A percentile compares a stretch with the other conserved stretches of the same genome.
phyloP scores from a whole-genome alignment of 805 yeast genomes.

The Metschnikowia colocasiae region DNA sequence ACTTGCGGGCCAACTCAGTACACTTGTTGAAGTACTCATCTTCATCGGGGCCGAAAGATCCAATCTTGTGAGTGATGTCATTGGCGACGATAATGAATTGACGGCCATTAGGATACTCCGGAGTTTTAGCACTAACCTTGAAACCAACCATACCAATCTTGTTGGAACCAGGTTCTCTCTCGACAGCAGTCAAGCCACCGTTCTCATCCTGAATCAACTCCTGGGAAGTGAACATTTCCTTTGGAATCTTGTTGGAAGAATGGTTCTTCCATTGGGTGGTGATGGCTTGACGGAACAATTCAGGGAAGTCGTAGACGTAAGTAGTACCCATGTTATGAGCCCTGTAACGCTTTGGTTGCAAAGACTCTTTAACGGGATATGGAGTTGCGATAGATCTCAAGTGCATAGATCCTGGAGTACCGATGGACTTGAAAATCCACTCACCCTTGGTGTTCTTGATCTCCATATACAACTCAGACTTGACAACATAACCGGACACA shows the following conservation, averaged over 20 bases:
- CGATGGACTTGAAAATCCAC: constrained; percentile 95
- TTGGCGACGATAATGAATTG: constrained; percentile 90
- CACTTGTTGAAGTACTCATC: constrained; percentile 89
- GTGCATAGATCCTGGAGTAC: constrained; percentile 96
- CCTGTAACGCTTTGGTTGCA: constrained; percentile 97
- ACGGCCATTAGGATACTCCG: constrained; percentile 96
- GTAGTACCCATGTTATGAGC: constrained; percentile 99
- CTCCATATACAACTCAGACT: constrained; percentile 91
- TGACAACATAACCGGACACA: constrained; percentile 95
- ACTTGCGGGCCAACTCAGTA: constrained; percentile 83
- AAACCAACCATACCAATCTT: constrained; percentile 97
- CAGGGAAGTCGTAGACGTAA: constrained; percentile 98
- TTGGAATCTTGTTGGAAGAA: constrained; percentile 58
- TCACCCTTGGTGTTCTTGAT: constrained; percentile 89
- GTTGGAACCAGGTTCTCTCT: constrained; percentile 95
- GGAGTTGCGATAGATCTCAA: constrained; percentile 93
- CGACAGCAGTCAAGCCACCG: constrained; percentile 78
- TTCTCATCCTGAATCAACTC: constrained; percentile 85
- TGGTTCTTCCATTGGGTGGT: constrained; percentile 77
- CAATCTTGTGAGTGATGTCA: constrained; percentile 96
- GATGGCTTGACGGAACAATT: constrained; percentile 90
- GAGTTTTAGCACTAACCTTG: constrained; percentile 85
- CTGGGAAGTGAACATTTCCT: constrained; percentile 69
- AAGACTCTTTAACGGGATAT: constrained; percentile 95
- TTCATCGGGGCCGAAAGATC: constrained; percentile 97